phyloP scores from a whole-genome alignment of 192 early-diverging fungal species.

The Phlyctochytrium arcticum region DNA sequence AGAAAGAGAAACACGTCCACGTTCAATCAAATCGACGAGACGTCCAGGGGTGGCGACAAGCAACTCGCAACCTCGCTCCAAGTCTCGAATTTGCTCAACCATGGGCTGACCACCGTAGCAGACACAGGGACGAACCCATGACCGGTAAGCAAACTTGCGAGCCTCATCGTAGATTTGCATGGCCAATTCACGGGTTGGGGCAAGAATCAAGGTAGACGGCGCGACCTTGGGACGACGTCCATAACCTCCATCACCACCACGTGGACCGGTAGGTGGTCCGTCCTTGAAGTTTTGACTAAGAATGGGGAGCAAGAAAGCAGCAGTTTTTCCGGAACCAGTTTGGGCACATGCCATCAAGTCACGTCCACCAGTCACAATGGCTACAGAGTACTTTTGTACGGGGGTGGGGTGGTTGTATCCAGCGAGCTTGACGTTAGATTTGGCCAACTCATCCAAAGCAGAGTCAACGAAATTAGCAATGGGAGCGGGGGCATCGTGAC shows the following conservation, averaged over 20 bases:
- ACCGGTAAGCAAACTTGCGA: slow-evolving; percentile 58
- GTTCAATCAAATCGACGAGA: slow-evolving; percentile 85
- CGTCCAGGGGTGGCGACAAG: slow-evolving; percentile 94
- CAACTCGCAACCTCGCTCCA: slow-evolving; percentile 91
- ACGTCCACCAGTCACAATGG: slow-evolving; percentile 58
- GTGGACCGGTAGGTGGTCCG: slow-evolving; percentile 45
- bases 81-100: slow-evolving; percentile 75
- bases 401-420: slow-evolving; percentile 89
- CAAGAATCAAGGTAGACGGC: slow-evolving; percentile 79
- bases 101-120: slow-evolving; percentile 96
- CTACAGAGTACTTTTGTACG: slow-evolving; percentile 68
- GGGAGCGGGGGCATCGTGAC: slow-evolving; percentile 43
- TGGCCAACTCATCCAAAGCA: slow-evolving; percentile 77
- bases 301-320: slow-evolving; percentile 96
- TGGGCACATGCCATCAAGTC: slow-evolving; percentile 99
- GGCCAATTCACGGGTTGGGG: slow-evolving; percentile 94
- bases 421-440: slow-evolving; percentile 85
- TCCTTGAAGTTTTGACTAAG: slow-evolving; percentile 86
- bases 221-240: slow-evolving; percentile 37
- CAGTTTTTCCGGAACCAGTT: slow-evolving; percentile 89
- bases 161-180: slow-evolving; percentile 93
- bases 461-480: slow-evolving; percentile 64
- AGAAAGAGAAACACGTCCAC: slow-evolving; percentile 67
- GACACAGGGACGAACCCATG: slow-evolving; percentile 89
- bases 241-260: slow-evolving; percentile 33